Base-by-base conservation (phyloP, 768 basidiomycete genomes). In the Trametes sanguinea region DNA sequence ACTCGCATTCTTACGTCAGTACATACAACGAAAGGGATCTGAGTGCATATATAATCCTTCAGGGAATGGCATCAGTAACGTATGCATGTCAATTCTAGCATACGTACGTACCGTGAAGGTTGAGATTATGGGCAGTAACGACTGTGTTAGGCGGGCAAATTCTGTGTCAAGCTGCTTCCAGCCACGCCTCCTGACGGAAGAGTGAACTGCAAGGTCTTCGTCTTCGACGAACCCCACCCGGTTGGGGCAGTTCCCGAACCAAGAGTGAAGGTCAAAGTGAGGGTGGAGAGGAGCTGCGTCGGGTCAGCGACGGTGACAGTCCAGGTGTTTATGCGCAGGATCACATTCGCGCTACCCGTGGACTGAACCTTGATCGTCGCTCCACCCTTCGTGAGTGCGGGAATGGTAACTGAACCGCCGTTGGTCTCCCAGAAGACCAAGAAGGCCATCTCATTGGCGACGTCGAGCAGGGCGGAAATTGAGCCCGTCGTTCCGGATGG, bases 281-380 rank as follows among this genome's bases (percentile, higher is more conserved):
- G 71, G 3, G 72, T 61, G 11, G 66, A 56, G 17, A 84, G 67
- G 0, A 76, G 74, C 69, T 90, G 88, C 5, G 85, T 85, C 9
- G 88, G 88, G 69, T 90, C 88, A 1, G 87, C 81, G 13, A 87
- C 77, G 0, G 81, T 82, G 42, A 90, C 67, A 39, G 73, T 74
- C 56, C 81, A 78, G 3, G 75, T 74, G 16, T 72, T 64, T 39
- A 78, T 61, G n/a, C 76, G 72, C 60, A 81, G 77, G 10, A 84
- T 78, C 29, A 85, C 60, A 7, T 75, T 77, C 13, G 78, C 68
- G 30, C 79, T 81, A 4, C 74, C 79, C 46, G 75, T 78, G 4
- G 78, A 68, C 40, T 71, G 70, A 43, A 78, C 65, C 29, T 69
- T 76, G 29, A 75, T 68, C 35, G 76, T 66, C 33, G 76, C 71